phyloP scores from a whole-genome alignment of 2,329 filamentous ascomycete species.

The Phialophora chinensis region DNA sequence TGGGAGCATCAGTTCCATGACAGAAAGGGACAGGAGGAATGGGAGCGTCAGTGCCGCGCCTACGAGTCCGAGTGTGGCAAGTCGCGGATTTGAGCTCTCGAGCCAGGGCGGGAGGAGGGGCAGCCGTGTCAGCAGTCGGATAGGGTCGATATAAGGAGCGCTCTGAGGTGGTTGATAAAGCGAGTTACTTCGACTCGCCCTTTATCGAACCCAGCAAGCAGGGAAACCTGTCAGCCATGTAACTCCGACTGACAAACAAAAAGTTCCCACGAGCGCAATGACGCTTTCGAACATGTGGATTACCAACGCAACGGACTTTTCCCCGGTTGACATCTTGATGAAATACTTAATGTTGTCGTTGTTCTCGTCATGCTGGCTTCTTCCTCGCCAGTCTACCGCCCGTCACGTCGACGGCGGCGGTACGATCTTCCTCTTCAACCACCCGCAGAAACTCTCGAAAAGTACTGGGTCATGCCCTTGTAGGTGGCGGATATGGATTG shows the following conservation, averaged over 20 bases:
- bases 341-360: background rate
- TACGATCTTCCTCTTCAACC: conserved; percentile 65
- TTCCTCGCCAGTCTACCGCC: background rate
- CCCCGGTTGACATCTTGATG: background rate
- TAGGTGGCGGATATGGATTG: conserved; percentile 70
- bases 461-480: conserved; percentile 74
- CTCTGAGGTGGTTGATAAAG: background rate
- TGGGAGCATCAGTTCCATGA: conserved; percentile 32
- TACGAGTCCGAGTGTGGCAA: conserved; percentile 26
- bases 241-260: background rate
- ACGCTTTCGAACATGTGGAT: background rate
- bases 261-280: background rate
- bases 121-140: conserved; percentile 24
- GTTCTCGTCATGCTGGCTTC: background rate
- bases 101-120: conserved; percentile 22
- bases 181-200: background rate
- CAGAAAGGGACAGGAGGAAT: conserved; percentile 16
- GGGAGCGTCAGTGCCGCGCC: conserved; percentile 32
- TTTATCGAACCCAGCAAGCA: background rate
- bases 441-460: conserved; percentile 88
- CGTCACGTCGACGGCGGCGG: background rate
- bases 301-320: background rate
- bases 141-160: conserved; percentile 3
- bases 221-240: background rate
- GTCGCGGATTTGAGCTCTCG: conserved; percentile 21